Base-by-base conservation (phyloP, 768 basidiomycete species). In the Lentinula raphanica region DNA sequence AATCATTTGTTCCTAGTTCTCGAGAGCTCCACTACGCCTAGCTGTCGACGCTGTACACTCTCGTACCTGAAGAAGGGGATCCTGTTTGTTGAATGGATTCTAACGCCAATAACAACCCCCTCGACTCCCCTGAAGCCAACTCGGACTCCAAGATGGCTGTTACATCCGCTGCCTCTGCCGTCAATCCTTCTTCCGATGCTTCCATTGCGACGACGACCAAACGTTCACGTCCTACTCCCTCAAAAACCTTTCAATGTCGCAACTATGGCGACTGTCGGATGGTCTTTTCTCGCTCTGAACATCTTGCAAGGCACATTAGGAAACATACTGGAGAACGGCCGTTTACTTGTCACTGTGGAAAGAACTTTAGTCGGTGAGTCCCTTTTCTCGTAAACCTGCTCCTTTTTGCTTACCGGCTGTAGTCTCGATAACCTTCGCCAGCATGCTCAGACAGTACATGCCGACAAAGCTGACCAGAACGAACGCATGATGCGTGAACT, bases 281-380 rank as follows among this genome's bases (percentile, higher is more conserved):
- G 94, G 92, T 95, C 60, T 98, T 98, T 32, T 53, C 49, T 49
- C 56, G 64, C 59, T 64, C 62, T 17, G 39, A 50, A 48, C 54
- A 13, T 28, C 45, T 56, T 39, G 46, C 11, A 49, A 58, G 44
- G 21, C 36, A 59, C 21, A 46, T 39, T 74, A 98, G 95, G 64
- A 98, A 98, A 82, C 96, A 98, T 72, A 98, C 96, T 4, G 96
- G 96, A 61, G 96, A 98, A 69, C 86, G 94, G 19, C 96, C 96
- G 17, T 98, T 98, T 72, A 84, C 86, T 39, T 98, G 96, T 67
- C 95, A 98, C 69, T 98, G 96, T 76, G 83, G 86, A 12, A 95
- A 96, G 71, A 88, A 95, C 63, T 53, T 53, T n/a, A 38, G 35
- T 53, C 51, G 51, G 51, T 53, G 35, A 36, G 51, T 36, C 8